Base-by-base conservation (phyloP, 1,284 basidiomycete genomes). In the Tremellales sp. region DNA sequence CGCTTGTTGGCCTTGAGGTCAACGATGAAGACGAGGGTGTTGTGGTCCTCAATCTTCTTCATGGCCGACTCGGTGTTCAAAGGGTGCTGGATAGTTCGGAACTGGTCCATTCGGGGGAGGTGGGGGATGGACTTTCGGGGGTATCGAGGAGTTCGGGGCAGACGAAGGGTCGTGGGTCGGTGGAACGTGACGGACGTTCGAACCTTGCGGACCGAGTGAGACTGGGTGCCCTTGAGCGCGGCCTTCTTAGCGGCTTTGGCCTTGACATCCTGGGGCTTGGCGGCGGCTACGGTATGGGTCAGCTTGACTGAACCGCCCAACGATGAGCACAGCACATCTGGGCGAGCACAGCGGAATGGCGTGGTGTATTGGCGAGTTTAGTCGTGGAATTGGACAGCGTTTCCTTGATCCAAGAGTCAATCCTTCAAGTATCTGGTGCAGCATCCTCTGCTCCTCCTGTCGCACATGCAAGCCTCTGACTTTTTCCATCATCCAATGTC, bases 41-140 rank as follows among this genome's bases (percentile, higher is more conserved):
- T 98, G 82, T 97, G 86, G 78, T 97, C 94, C 82, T 98, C 94
- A 62, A 98, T 97, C 85, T 98, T 97, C 82, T 80, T 79, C 78
- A 80, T 79, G 58, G 78, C 78, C 33, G 70, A 74, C 74, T 80
- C 80, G 54, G 80, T 81, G 76, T 79, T 79, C 58, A 82, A 70
- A 31, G 80, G 80, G 76, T 77, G 87, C 56, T 93, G 84, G 72
- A 97, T 90, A 46, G 89, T 93, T 77, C 90, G 82, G 83, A 86
- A 94, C 74, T 94, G 89, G 74, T 98, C 96, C 89, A 97, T 92
- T 64, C 94, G 81, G 37, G 92, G 91, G n/a, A 83, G 85, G 82
- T 97, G 93, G 50, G 86, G 85, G 62, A 97, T 81, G 51, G 85
- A 87, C 79, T 94, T 97, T 72, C 94, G 86, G 40, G 87, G 89